Evolutionary conservation across 768 basidiomycete genomes (phyloP), one percentile per base, ranked within the genome.

Genomic region (Tephrocybe rancida): DNA sequence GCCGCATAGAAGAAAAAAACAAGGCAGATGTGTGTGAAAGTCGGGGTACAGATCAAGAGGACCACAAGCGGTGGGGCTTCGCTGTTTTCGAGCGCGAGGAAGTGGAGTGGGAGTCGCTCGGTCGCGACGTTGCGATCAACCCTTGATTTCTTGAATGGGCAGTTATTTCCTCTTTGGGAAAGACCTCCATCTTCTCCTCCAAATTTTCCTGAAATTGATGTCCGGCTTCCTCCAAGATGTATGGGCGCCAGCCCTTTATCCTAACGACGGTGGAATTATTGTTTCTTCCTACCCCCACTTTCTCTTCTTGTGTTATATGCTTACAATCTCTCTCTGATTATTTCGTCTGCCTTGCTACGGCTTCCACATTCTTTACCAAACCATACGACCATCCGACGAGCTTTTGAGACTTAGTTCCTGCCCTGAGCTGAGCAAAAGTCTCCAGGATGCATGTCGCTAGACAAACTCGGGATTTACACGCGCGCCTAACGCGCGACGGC

Each of bases 321-420:
- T 32, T 42, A 11, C 30, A 13, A 37, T n/a, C 10, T 46, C 25
- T 13, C 5, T 37, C 27, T 52, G 30, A 45, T 48, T 38, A 22
- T 34, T 35, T 29, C 50, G 42, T 18, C 22, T 29, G 43, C 52
- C 44, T 53, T 25, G 11, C 37, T 44, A 32, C 38, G n/a, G 22
- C 54, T 53, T 34, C 39, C 61, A 62, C 61, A 56, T 44, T 62
- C 61, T 50, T 62, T 62, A 62, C 56, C 37, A 9, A 21, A 19
- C 14, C 39, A 6, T 1, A 47, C 29, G 34, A 8, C 22, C 19
- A 9, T 26, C 27, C 19, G 21, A n/a, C n/a, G 21, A 6, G 5
- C 27, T 43, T n/a, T 52, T 25, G 24, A 24, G 18, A 37, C 19
- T 38, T 35, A 21, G 32, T 44, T 35, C 19, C 26, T 27, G 16